Evolutionary conservation across 2,329 filamentous ascomycete genomes (phyloP).

Genomic region (Leptographium lundbergii): DNA sequence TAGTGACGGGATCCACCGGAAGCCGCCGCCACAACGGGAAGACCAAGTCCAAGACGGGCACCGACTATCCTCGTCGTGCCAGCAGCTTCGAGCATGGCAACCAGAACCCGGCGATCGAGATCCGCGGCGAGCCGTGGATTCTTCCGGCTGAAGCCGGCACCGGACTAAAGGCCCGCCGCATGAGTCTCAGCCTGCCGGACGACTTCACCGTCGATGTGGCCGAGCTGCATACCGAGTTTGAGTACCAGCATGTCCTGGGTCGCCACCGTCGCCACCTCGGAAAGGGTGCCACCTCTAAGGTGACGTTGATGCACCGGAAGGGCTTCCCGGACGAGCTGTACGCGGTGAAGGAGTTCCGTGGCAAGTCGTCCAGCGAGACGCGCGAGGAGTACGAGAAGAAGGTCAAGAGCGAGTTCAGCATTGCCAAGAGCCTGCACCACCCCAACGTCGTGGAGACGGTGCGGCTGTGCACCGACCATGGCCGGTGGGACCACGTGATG

Average conservation of each 20-base stretch:
- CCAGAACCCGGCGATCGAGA: slow-evolving; percentile 12
- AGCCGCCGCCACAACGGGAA: slow-evolving; percentile 7
- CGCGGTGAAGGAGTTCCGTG: slow-evolving; percentile 80
- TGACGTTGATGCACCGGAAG: slow-evolving; percentile 67
- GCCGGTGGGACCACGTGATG: slow-evolving; percentile 85
- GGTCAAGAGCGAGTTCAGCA: slow-evolving; percentile 83
- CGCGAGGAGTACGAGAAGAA: slow-evolving; percentile 71
- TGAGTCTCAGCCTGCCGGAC: slow-evolving; percentile 62
- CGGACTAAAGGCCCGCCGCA: slow-evolving; percentile 64
- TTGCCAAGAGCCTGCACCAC: slow-evolving; percentile 73
- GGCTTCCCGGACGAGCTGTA: slow-evolving; percentile 53
- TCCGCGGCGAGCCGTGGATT: slow-evolving; percentile 32
- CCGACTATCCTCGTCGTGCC: slow-evolving; percentile 22
- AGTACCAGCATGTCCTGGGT: slow-evolving; percentile 57
- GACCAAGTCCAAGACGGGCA: slow-evolving; percentile 13
- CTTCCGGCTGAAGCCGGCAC: slow-evolving; percentile 57
- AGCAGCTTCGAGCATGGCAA: slow-evolving; percentile 35
- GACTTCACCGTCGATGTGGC: slow-evolving; percentile 61
- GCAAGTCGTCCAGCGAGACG: slow-evolving; percentile 56
- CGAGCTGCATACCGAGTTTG: slow-evolving; percentile 57
- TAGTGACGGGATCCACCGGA: slow-evolving; percentile 20
- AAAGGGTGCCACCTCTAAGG: slow-evolving; percentile 71
- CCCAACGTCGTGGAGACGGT: slow-evolving; percentile 79
- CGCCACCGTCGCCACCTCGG: slow-evolving; percentile 65
- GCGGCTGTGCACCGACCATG: slow-evolving; percentile 60